Evolutionary conservation across 768 basidiomycete genomes (phyloP), one percentile per base, ranked within the genome.

Genomic region (Podaxis sp.): DNA sequence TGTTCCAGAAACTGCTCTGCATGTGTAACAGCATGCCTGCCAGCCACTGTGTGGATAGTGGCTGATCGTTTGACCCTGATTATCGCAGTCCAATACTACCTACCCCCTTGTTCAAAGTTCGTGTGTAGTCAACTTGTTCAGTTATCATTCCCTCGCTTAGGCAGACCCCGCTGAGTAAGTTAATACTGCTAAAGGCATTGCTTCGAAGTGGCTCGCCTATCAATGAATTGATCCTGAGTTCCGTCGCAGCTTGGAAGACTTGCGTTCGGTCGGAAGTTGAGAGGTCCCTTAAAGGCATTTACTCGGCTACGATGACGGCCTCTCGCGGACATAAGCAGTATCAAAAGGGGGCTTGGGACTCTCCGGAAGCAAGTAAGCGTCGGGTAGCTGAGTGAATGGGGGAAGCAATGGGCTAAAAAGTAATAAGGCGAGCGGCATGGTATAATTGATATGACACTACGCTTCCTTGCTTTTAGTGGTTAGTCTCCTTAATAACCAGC

Each of bases 261-360:
- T 44, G 42, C 6, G 47, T 21, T 23, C 47, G 47, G 47, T 25
- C 47, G 47, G 47, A 23, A 9, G 21, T 23, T 21, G 11, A 14
- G 4, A 23, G 13, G 23, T 21, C 27, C 47, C 47, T 48, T 48
- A 27, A 27, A 27, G 47, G 21, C 13, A 23, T 23, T 48, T 48
- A 23, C 47, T 27, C 47, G 47, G 47, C 21, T 23, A 48, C 47
- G 42, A 44, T 48, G 47, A 48, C 47, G 47, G 7, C 11, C 42
- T 44, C 40, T 42, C 21, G 46, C 56, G 56, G 56, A 57, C 35
- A 57, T 57, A 57, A 57, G 46, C 56, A 48, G 46, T 18, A 44
- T 38, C 21, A 13, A 21, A 57, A 16, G 35, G 21, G 40, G 42
- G 21, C 35, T 38, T 25, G 56, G 40, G 46, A 50, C 46, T 7